phyloP scores from a whole-genome alignment of 108 stramenopile genomes.

The Skeletonema potamos region DNA sequence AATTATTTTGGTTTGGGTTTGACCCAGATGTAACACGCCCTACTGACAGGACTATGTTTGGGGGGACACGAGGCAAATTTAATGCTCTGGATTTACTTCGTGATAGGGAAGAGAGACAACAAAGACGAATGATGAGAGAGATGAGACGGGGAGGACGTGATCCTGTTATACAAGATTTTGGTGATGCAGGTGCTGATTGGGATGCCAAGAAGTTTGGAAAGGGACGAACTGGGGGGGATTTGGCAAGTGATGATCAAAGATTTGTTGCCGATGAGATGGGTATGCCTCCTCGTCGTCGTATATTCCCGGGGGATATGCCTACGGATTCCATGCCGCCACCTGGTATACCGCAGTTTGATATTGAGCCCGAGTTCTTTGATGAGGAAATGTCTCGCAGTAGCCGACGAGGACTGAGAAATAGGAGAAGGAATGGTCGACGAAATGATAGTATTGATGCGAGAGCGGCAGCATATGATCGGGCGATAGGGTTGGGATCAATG shows the following conservation, averaged over 20 bases:
- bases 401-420: background rate
- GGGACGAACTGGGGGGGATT: slow-evolving; percentile 25
- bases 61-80: slow-evolving; percentile 84
- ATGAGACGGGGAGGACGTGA: slow-evolving; percentile 27
- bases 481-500: slow-evolving; percentile 31
- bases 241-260: slow-evolving; percentile 15
- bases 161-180: slow-evolving; percentile 39
- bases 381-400: slow-evolving; percentile 11
- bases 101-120: slow-evolving; percentile 39
- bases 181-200: slow-evolving; percentile 27
- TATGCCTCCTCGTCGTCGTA: slow-evolving; percentile 5
- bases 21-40: slow-evolving; percentile 44
- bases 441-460: slow-evolving; percentile 16
- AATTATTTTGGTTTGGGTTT: slow-evolving; percentile 70
- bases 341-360: background rate
- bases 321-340: background rate
- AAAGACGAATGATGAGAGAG: slow-evolving; percentile 4
- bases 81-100: slow-evolving; percentile 62
- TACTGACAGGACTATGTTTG: slow-evolving; percentile 80
- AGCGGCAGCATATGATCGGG: slow-evolving; percentile 40
- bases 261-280: background rate
- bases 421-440: slow-evolving; percentile 14
- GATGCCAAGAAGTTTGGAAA: slow-evolving; percentile 27
- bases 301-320: slow-evolving; percentile 11
- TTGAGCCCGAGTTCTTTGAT: slow-evolving; percentile 4